Evolutionary conservation across 371 early-diverging fungal species (phyloP).

Genomic region (Apophysomyces elegans): DNA sequence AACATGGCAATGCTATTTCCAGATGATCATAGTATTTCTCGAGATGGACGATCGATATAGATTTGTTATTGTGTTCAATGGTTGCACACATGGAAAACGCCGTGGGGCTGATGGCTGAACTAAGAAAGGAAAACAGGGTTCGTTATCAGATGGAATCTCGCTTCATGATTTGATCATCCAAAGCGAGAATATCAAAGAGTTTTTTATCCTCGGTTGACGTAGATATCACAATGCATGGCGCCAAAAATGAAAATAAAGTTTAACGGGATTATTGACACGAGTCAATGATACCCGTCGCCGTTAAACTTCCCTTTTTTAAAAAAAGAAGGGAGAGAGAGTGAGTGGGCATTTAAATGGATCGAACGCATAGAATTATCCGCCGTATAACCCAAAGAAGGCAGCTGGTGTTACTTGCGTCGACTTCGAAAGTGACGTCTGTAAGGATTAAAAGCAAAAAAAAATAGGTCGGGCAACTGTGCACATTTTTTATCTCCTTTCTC

Average conservation of each 20-base stretch:
- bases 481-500: constrained; percentile 6
- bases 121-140: not conserved
- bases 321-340: no score
- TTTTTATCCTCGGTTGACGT: no score
- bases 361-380: constrained; percentile 4
- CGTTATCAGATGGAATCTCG: constrained; percentile 4
- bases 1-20: not conserved
- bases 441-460: constrained; percentile 1
- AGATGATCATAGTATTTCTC: not conserved
- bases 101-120: not conserved
- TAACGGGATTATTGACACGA: not conserved
- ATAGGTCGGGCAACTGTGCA: not conserved
- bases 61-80: no score
- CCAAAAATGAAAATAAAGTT: no score
- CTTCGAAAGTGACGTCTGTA: constrained; percentile 5
- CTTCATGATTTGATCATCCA: not conserved
- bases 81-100: not conserved
- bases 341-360: not conserved
- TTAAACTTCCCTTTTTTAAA: no score
- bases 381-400: not conserved
- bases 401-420: not conserved
- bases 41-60: no score
- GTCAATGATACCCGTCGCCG: not conserved
- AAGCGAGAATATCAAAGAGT: not conserved
- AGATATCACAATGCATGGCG: not conserved